phyloP scores from a whole-genome alignment of 495 filamentous ascomycete genomes.

The Penicillium flavigenum region DNA sequence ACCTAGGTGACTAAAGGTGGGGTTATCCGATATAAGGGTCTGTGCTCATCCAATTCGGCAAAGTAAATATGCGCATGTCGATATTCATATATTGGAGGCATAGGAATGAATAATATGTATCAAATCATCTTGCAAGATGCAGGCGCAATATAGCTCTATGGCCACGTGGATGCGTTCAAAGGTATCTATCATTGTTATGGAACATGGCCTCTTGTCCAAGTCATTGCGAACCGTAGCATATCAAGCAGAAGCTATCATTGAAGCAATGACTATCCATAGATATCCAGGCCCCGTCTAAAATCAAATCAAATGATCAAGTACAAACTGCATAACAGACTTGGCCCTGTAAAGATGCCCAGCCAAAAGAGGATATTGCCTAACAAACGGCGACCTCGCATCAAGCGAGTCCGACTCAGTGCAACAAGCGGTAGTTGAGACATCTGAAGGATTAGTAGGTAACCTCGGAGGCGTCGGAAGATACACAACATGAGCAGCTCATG shows the following conservation, averaged over 20 bases:
- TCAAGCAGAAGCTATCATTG: not conserved
- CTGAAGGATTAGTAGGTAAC: slow-evolving; percentile 68
- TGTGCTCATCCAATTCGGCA: not conserved
- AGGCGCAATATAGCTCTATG: not conserved
- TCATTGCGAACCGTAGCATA: not conserved
- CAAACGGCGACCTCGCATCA: slow-evolving; percentile 56
- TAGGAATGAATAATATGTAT: not conserved
- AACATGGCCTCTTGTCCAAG: not conserved
- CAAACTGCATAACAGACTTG: slow-evolving; percentile 67
- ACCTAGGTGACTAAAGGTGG: not conserved
- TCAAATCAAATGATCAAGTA: slow-evolving; percentile 62
- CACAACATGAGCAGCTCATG: slow-evolving; percentile 78
- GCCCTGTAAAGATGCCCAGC: slow-evolving; percentile 69
- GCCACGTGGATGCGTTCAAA: not conserved
- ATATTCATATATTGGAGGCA: no score
- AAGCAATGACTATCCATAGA: not conserved
- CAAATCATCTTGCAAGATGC: not conserved
- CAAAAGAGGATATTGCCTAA: slow-evolving; percentile 75
- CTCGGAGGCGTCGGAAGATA: slow-evolving; percentile 72
- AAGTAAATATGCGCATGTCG: no score
- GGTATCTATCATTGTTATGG: not conserved
- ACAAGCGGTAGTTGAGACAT: slow-evolving; percentile 59
- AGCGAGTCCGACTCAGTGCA: slow-evolving; percentile 58
- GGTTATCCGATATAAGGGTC: not conserved
- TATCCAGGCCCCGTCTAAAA: not conserved